Conservation (phyloP, 148 eudicot genomes). For the Pharnaceum exiguum region DNA sequence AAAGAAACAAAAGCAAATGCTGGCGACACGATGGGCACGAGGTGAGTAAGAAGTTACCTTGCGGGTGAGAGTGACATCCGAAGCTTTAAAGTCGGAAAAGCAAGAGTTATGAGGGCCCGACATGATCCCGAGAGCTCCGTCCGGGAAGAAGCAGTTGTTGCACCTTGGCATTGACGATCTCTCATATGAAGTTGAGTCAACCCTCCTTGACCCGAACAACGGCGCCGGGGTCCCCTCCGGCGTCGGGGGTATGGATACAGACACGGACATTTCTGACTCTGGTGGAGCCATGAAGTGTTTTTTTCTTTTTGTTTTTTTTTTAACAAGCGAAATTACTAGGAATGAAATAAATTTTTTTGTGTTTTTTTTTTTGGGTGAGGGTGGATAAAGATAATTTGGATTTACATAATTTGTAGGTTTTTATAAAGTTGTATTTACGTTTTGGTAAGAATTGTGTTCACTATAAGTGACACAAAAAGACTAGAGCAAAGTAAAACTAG, state of each 20-base stretch:
- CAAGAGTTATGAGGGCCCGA: constrained; percentile 64
- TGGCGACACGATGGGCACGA: no score
- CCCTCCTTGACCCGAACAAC: constrained; percentile 39
- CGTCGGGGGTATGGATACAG: constrained; percentile 32
- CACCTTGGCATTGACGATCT: constrained; percentile 85
- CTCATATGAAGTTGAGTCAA: constrained; percentile 76
- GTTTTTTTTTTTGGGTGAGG: constrained; percentile 20
- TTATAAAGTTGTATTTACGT: constrained; percentile 34
- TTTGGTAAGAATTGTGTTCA: constrained; percentile 23
- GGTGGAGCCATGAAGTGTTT: constrained; percentile 18
- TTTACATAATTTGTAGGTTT: constrained; percentile 41
- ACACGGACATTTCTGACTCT: constrained; percentile 37
- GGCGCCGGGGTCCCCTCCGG: constrained; percentile 76
- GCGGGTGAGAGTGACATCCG: constrained; percentile 89
- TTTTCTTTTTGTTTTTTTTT: background rate
- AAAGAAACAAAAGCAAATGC: background rate
- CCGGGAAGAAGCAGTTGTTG: constrained; percentile 64
- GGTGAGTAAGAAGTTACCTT: constrained; percentile 42
- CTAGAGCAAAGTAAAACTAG: background rate
- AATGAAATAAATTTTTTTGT: constrained; percentile 6
- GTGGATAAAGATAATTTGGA: background rate
- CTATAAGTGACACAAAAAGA: constrained; percentile 4
- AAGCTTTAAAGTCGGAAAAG: constrained; percentile 48
- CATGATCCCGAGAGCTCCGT: constrained; percentile 32
- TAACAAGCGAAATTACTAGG: no score